A percentile compares a stretch with the other conserved stretches of the same genome.
phyloP scores from a whole-genome alignment of 305 asterid species.

The Coffea humblotiana region DNA sequence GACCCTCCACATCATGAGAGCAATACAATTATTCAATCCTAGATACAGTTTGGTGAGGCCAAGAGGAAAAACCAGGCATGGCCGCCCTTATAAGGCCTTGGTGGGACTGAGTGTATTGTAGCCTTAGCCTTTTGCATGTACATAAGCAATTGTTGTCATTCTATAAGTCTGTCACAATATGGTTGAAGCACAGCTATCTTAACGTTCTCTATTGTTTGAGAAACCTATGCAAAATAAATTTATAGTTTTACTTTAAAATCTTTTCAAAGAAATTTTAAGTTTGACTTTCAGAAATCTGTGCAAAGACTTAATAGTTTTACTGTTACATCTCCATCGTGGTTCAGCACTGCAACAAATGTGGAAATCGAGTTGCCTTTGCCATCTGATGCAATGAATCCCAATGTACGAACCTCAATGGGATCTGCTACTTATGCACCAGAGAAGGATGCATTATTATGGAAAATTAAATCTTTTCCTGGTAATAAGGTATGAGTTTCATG shows the following conservation, averaged over 20 bases:
- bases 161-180: background rate
- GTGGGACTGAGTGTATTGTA: background rate
- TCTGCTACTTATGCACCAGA: slow-evolving; percentile 93
- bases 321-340: slow-evolving; percentile 4
- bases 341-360: slow-evolving; percentile 95
- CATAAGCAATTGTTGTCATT: background rate
- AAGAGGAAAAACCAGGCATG: slow-evolving; percentile 5
- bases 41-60: background rate
- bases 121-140: background rate
- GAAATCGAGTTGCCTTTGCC: slow-evolving; percentile 96
- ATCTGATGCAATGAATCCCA: slow-evolving; percentile 87
- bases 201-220: background rate
- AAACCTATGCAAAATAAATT: background rate
- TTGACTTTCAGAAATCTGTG: background rate
- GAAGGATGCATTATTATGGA: slow-evolving; percentile 81
- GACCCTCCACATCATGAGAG: background rate
- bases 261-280: background rate
- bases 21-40: background rate
- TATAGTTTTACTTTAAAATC: background rate
- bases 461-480: slow-evolving; percentile 95
- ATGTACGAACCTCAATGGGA: slow-evolving; percentile 92
- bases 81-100: background rate
- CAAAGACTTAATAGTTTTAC: background rate
- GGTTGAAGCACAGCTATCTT: background rate
- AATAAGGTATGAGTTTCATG: slow-evolving; percentile 57